Percentiles rank a stretch among this genome's conserved stretches.
Evolutionary conservation across 495 filamentous ascomycete species (phyloP).

Genomic region (Aspergillus wentii): DNA sequence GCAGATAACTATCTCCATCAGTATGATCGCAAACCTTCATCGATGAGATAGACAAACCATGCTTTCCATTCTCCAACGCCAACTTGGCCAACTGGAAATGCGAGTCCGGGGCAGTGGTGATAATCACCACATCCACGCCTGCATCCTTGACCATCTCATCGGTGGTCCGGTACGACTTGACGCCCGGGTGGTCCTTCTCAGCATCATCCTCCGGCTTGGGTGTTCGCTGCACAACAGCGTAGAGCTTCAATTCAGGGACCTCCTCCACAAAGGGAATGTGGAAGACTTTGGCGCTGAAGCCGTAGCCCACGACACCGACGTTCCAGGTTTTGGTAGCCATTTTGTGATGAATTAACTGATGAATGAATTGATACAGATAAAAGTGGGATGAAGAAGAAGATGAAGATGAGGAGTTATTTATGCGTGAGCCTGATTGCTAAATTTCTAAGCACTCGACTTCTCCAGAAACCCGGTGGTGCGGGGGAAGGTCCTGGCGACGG

Average conservation of each 20-base stretch:
- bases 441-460: no score
- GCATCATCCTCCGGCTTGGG: constrained; percentile 60
- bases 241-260: constrained; percentile 60
- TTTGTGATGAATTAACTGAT: constrained; percentile 10
- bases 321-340: constrained; percentile 51
- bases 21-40: not conserved
- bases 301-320: constrained; percentile 59
- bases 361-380: no score
- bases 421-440: no score
- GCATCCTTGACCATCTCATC: constrained; percentile 62
- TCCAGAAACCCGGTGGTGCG: constrained; percentile 19
- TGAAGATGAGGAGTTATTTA: constrained; percentile 9
- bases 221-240: constrained; percentile 77
- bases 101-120: constrained; percentile 71
- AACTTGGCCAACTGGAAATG: constrained; percentile 64
- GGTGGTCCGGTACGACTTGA: constrained; percentile 58
- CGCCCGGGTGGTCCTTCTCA: constrained; percentile 59
- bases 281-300: constrained; percentile 82
- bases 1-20: constrained; percentile 51
- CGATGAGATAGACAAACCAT: constrained; percentile 40
- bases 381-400: not conserved
- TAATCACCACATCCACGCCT: constrained; percentile 63
- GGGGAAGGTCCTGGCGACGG: constrained; percentile 42
- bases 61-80: constrained; percentile 70
- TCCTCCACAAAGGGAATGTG: constrained; percentile 80